Conservation (phyloP, 805 yeast species). For the Komagataella pastoris region DNA sequence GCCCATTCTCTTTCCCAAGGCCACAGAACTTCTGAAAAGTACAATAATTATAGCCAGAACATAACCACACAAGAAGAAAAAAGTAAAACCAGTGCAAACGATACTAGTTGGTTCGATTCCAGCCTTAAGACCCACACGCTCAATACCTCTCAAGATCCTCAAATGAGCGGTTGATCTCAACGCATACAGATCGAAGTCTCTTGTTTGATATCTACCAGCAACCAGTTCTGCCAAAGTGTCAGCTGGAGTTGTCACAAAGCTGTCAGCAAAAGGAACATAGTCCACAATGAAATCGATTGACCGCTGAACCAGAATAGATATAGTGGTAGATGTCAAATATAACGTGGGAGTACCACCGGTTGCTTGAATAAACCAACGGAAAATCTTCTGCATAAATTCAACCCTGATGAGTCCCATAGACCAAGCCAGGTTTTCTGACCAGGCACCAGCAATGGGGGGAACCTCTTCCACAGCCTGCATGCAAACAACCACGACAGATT, state of each 20-base stretch:
- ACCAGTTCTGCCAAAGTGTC: not conserved
- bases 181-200: slow-evolving; percentile 16
- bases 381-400: slow-evolving; percentile 70
- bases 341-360: slow-evolving; percentile 82
- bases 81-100: slow-evolving; percentile 79
- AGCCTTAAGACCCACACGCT: slow-evolving; percentile 67
- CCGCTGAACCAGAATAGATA: slow-evolving; percentile 67
- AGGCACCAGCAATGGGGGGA: slow-evolving; percentile 86
- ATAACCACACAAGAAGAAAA: slow-evolving; percentile 67
- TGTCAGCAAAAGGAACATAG: slow-evolving; percentile 8
- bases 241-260: slow-evolving; percentile 2
- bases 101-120: slow-evolving; percentile 73
- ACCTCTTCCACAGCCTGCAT: slow-evolving; percentile 79
- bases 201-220: slow-evolving; percentile 4
- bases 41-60: slow-evolving; percentile 52
- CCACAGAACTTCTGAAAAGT: slow-evolving; percentile 34
- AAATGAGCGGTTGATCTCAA: slow-evolving; percentile 43
- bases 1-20: slow-evolving; percentile 31
- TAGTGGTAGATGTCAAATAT: slow-evolving; percentile 45
- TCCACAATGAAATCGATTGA: slow-evolving; percentile 19
- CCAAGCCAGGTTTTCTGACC: slow-evolving; percentile 92
- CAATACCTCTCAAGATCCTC: slow-evolving; percentile 72
- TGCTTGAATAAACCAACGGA: slow-evolving; percentile 74
- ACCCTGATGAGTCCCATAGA: slow-evolving; percentile 82
- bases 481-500: slow-evolving; percentile 68